Evolutionary conservation across 345 rosid species (phyloP).

Genomic region (Hypericum perforatum): DNA sequence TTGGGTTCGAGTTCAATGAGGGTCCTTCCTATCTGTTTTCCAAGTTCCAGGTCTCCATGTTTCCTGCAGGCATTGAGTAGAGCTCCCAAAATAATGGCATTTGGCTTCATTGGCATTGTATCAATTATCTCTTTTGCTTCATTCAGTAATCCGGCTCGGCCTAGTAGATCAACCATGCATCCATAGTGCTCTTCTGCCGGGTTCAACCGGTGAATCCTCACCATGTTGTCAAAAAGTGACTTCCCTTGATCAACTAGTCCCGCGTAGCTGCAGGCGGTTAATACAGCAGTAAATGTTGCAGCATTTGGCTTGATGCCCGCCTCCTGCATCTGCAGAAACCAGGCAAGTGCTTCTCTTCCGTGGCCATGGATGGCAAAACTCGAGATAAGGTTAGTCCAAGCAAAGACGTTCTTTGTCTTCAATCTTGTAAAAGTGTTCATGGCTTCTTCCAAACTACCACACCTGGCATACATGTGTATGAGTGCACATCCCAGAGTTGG

Average conservation of each 20-base stretch:
- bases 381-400: constrained; percentile 60
- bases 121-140: constrained; percentile 41
- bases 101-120: constrained; percentile 51
- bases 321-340: constrained; percentile 45
- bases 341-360: constrained; percentile 47
- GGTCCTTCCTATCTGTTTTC: constrained; percentile 43
- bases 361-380: constrained; percentile 57
- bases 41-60: constrained; percentile 38
- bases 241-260: constrained; percentile 56
- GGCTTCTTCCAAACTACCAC: constrained; percentile 59
- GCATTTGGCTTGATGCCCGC: constrained; percentile 51
- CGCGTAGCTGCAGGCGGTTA: constrained; percentile 62
- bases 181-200: constrained; percentile 76
- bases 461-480: constrained; percentile 64
- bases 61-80: constrained; percentile 54
- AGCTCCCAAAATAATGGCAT: constrained; percentile 56
- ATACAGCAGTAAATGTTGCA: constrained; percentile 52
- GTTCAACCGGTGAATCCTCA: constrained; percentile 28
- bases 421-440: constrained; percentile 26
- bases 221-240: constrained; percentile 37
- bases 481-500: constrained; percentile 44
- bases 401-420: constrained; percentile 31
- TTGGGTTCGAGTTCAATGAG: constrained; percentile 39
- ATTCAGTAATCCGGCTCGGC: constrained; percentile 55
- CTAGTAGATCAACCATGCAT: constrained; percentile 69